Evolutionary conservation across 495 filamentous ascomycete genomes (phyloP), one percentile per base, ranked within the genome.

Genomic region (Thermochaetoides thermophila): DNA sequence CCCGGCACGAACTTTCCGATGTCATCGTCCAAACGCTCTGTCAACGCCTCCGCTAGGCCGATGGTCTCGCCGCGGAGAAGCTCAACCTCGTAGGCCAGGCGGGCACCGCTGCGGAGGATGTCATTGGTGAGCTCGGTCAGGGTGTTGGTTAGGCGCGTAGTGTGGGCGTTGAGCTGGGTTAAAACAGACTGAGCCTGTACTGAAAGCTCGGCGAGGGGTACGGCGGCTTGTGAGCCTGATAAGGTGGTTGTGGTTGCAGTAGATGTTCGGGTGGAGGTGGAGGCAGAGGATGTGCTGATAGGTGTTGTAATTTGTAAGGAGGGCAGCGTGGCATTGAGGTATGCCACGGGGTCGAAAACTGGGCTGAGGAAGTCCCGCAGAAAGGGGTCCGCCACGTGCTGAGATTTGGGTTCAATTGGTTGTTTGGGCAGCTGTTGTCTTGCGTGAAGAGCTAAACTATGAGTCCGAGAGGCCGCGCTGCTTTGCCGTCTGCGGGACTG

Each of bases 31-130:
- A 93, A 55, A 0, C 64, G 62, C 38, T 87, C 82, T 0, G 73
- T 72, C 38, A 97, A 56, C 5, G 78, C 61, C 40, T 94, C 85
- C 0, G 78, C 75, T 27, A 93, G 55, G 19, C 74, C 68, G 12
- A 82, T 62, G 0, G 84, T 74, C 49, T 96, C 89, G 32, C 86
- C 86, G 5, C 85, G 75, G 7, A 97, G 57, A 6, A 96, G 70
- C 49, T 97, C 89, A 7, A 97, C 87, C 46, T 95, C 84, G 55
- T 97, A 97, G 17, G 85, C 82, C 14, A 97, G 63, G 7, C 91
- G 71, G 38, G 79, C 75, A 15, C 83, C 79, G 42, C 81, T 77
- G 29, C 89, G 73, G 13, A 97, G 63, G 38, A 97, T 95, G 43
- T 96, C 89, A 49, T 96, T 87, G 10, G 87, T 95, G 35, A 96